Percentiles rank a stretch among this genome's conserved stretches.
phyloP scores from a whole-genome alignment of 139 green algal genomes.

The Chlamydomonas applanata region DNA sequence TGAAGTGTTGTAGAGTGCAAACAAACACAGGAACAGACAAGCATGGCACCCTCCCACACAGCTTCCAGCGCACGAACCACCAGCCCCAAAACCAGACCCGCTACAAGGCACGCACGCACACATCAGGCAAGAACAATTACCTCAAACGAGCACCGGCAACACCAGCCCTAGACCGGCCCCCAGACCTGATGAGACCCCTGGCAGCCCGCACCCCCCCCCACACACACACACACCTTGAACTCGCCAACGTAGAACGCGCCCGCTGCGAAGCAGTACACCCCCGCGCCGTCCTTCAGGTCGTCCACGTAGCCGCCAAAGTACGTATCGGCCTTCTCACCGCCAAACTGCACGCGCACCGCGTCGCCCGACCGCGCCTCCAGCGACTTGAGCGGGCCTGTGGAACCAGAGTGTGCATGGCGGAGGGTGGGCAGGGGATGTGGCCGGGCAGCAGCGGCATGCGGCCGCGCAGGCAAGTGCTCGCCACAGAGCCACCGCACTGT shows the following conservation, averaged over 20 bases:
- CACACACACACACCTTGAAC: conserved; percentile 19
- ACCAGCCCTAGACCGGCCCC: too few species aligned
- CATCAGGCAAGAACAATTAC: too few species aligned
- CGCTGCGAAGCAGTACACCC: conserved; percentile 65
- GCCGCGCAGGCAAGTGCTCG: neutral
- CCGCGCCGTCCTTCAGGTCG: conserved; percentile 53
- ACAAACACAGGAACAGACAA: too few species aligned
- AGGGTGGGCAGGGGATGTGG: neutral
- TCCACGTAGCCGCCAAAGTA: conserved; percentile 65
- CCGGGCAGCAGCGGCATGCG: conserved; percentile 10
- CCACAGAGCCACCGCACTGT: neutral
- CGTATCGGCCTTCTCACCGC: conserved; percentile 51
- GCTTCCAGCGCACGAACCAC: neutral
- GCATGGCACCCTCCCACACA: neutral
- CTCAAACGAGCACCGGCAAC: too few species aligned
- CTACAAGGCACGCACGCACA: too few species aligned
- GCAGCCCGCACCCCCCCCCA: neutral
- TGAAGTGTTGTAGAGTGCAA: too few species aligned
- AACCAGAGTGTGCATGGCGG: neutral
- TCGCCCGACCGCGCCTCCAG: conserved; percentile 11
- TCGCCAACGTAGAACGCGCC: conserved; percentile 51
- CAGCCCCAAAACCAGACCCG: too few species aligned
- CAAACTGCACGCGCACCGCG: conserved; percentile 35
- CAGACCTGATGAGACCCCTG: too few species aligned
- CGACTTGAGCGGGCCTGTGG: neutral